A percentile compares a stretch with the other conserved stretches of the same genome.
phyloP scores from a whole-genome alignment of 441 rosid species.

The Euphorbia celastroides region DNA sequence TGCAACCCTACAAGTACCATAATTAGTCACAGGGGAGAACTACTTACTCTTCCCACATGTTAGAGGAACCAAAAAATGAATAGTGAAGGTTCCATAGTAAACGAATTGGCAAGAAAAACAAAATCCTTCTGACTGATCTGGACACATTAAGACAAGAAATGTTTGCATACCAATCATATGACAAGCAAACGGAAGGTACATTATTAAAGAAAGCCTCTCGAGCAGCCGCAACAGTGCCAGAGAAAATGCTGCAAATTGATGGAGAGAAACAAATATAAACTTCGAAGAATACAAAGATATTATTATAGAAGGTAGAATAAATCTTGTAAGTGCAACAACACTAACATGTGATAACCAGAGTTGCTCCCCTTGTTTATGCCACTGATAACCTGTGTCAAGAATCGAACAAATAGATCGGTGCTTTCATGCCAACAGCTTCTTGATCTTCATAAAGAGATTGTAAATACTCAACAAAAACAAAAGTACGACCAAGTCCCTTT shows the following conservation, averaged over 20 bases:
- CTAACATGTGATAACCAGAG: conserved; percentile 87
- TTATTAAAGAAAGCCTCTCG: conserved; percentile 83
- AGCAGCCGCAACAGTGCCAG: conserved; percentile 98
- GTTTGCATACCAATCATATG: conserved; percentile 65
- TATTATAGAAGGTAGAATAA: conserved; percentile 9
- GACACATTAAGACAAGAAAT: neutral
- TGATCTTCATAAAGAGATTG: no score
- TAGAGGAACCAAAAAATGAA: no score
- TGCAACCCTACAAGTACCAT: conserved; percentile 40
- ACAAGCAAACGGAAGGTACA: conserved; percentile 63
- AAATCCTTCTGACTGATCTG: neutral
- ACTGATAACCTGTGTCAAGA: conserved; percentile 65
- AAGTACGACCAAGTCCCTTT: neutral
- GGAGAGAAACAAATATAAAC: neutral
- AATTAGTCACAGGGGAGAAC: no score
- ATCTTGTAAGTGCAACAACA: conserved; percentile 13
- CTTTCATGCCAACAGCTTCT: no score
- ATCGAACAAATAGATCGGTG: neutral
- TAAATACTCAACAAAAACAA: no score
- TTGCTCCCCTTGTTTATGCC: conserved; percentile 93
- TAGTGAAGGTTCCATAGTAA: no score
- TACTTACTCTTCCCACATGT: no score
- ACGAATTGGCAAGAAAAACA: no score
- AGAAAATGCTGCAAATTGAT: conserved; percentile 54
- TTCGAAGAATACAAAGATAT: neutral